Conservation (phyloP, 1,284 basidiomycete species). For the Cystobasidiaceae sp. region DNA sequence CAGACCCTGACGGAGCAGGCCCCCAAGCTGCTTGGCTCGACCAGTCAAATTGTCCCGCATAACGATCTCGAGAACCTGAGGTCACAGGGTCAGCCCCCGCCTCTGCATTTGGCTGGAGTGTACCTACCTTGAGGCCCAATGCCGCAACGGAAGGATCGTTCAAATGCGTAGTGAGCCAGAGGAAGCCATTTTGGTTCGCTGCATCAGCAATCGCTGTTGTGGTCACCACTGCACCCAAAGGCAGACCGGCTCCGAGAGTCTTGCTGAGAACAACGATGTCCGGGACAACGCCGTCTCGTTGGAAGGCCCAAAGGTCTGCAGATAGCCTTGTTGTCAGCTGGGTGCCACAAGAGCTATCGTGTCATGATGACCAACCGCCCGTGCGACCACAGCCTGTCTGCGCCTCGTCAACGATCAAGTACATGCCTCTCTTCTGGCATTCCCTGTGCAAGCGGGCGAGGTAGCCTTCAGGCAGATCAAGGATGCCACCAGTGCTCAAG, state of each 20-base stretch:
- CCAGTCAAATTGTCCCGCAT: slow-evolving; percentile 37
- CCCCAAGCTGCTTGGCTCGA: slow-evolving; percentile 36
- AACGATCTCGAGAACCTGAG: slow-evolving; percentile 26
- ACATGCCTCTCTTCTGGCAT: slow-evolving; percentile 78
- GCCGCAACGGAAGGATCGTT: slow-evolving; percentile 43
- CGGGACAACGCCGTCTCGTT: background rate
- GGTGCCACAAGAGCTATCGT: slow-evolving; percentile 56
- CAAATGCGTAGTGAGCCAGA: slow-evolving; percentile 42
- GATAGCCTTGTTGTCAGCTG: background rate
- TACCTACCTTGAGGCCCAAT: slow-evolving; percentile 35
- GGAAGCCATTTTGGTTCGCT: slow-evolving; percentile 53
- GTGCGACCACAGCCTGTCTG: slow-evolving; percentile 86
- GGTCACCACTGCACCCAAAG: slow-evolving; percentile 75
- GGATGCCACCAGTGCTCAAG: slow-evolving; percentile 66
- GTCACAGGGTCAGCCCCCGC: background rate
- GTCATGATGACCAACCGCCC: background rate
- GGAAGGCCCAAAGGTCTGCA: slow-evolving; percentile 18
- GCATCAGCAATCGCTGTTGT: slow-evolving; percentile 75
- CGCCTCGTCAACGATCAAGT: slow-evolving; percentile 48
- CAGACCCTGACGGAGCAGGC: slow-evolving; percentile 1
- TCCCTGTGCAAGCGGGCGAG: slow-evolving; percentile 70
- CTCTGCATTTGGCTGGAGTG: background rate
- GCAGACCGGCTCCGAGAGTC: slow-evolving; percentile 44
- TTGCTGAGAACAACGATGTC: slow-evolving; percentile 23
- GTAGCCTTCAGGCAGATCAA: slow-evolving; percentile 76